Conservation (phyloP, 2,329 filamentous ascomycete species). For the Ascochyta fabae region DNA sequence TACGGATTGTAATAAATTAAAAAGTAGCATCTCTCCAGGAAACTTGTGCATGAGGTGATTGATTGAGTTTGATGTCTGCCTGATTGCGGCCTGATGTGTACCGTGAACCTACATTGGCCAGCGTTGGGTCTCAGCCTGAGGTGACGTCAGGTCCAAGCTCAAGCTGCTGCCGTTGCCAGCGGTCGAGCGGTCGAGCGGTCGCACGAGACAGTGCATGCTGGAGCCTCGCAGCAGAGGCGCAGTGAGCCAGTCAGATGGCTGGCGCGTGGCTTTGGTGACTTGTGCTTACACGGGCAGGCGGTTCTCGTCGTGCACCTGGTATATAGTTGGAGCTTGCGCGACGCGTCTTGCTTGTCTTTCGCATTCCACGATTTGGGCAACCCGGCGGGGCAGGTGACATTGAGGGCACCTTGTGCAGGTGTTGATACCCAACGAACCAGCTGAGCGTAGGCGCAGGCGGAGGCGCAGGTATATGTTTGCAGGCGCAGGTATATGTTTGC, state of each 20-base stretch:
- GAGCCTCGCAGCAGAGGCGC: conserved; percentile 34
- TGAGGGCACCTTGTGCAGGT: conserved; percentile 28
- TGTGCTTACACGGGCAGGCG: conserved; percentile 15
- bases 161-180: conserved; percentile 9
- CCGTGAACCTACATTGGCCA: no score
- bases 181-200: conserved; percentile 22
- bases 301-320: background rate
- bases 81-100: conserved; percentile 23
- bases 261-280: conserved; percentile 18
- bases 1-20: conserved; percentile 38
- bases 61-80: conserved; percentile 9
- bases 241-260: conserved; percentile 35
- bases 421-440: conserved; percentile 24
- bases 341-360: conserved; percentile 1
- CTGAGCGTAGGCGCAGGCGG: background rate
- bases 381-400: conserved; percentile 24
- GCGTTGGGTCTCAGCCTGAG: conserved; percentile 9
- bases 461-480: no score
- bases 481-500: no score
- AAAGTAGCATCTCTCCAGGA: conserved; percentile 21
- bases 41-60: conserved; percentile 2
- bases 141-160: conserved; percentile 28
- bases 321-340: conserved; percentile 1
- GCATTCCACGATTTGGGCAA: conserved; percentile 18
- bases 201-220: conserved; percentile 23